Evolutionary conservation across 2,329 filamentous ascomycete species (phyloP).

Genomic region (Penicillium sclerotigenum): DNA sequence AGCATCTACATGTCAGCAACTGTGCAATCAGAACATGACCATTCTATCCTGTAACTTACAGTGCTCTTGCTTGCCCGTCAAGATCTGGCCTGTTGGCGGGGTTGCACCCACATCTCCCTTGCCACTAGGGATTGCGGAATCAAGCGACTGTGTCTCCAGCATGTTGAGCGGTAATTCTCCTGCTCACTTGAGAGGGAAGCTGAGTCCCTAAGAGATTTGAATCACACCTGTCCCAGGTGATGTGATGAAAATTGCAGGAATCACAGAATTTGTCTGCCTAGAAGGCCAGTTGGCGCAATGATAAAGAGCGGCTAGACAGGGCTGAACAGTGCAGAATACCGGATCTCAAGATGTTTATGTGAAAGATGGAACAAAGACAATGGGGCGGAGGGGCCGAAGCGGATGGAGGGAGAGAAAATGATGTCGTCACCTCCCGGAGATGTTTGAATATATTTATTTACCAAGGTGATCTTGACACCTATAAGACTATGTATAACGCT

Average conservation of each 20-base stretch:
- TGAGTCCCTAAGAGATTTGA: background rate
- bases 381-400: background rate
- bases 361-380: constrained; percentile 5
- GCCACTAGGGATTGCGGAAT: constrained; percentile 15
- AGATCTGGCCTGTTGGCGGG: constrained; percentile 53
- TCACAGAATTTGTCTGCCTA: constrained; percentile 32
- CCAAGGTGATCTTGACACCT: background rate
- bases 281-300: constrained; percentile 21
- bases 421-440: constrained; percentile 15
- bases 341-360: background rate
- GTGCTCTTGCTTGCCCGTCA: constrained; percentile 97
- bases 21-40: background rate
- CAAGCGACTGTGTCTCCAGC: constrained; percentile 7
- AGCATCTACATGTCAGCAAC: constrained; percentile 8
- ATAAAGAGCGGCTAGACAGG: constrained; percentile 12
- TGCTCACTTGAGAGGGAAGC: background rate
- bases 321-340: background rate
- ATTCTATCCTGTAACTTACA: constrained; percentile 57
- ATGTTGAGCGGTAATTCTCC: constrained; percentile 5
- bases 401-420: constrained; percentile 4
- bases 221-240: background rate
- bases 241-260: background rate
- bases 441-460: background rate
- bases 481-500: background rate
- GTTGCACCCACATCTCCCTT: constrained; percentile 18